Evolutionary conservation across 805 yeast genomes (phyloP), one percentile per base, ranked within the genome.

Genomic region (Lachancea lanzarotensis): DNA sequence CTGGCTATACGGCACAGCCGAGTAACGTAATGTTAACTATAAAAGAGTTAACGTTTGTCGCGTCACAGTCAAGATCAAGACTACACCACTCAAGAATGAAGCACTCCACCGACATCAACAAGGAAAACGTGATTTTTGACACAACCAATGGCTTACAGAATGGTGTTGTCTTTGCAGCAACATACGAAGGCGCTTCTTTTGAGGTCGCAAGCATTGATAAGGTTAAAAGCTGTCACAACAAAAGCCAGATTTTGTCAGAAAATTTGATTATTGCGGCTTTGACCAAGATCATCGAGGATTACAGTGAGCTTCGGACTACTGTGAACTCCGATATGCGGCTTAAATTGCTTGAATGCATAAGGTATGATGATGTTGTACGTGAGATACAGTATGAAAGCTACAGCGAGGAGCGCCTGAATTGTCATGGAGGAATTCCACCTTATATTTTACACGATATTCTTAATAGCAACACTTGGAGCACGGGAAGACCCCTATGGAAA

Each of bases 361-460:
- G 39, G 10, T 33, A 51, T 1, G 47, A 49, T 10, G 60, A 60
- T 41, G 56, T 62, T 18, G 46, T 62, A 5, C 52, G 48, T n/a
- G 46, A 52, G 8, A 49, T 60, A 8, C 51, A 56, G 19, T 58
- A 55, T 35, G 57, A 54, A 3, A 48, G 46, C 29, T 42, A 46
- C 19, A 56, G 56, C 20, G 65, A 60, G 36, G 60, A 54, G 45
- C 40, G 47, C 12, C 51, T 62, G 1, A 53, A 55, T 35, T 59
- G 63, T 34, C 56, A 60, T 22, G 48, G 43, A 22, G 60, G 60
- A 6, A 53, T 58, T 25, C 65, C 66, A 11, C 56, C 59, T 26
- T 58, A 57, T 35, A 30, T 60, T 16, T 43, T 60, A 10, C 55
- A 58, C 35, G 59, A 59, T 27, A 55, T 60, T 7, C 59, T 60